Conservation (phyloP, 1,284 basidiomycete genomes). For the Bjerkandera adusta region DNA sequence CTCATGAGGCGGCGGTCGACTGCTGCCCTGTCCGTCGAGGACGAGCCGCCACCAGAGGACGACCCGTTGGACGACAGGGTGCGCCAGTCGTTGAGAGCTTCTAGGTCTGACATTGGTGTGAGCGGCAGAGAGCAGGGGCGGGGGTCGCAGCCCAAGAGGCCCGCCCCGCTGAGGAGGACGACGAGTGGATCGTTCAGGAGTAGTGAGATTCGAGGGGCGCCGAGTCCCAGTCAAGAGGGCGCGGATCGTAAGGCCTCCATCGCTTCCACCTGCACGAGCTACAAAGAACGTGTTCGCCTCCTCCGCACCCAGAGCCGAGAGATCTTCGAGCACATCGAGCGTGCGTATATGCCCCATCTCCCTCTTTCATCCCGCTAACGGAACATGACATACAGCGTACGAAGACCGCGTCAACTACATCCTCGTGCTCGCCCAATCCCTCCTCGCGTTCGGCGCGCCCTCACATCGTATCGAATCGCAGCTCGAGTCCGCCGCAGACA, state of each 20-base stretch:
- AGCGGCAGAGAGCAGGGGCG: no score
- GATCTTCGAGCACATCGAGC: slow-evolving; percentile 35
- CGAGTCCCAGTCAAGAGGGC: background rate
- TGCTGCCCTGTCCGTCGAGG: no score
- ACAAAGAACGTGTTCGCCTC: slow-evolving; percentile 17
- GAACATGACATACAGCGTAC: slow-evolving; percentile 45
- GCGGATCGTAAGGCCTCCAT: background rate
- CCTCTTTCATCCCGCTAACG: background rate
- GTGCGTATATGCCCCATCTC: slow-evolving; percentile 20
- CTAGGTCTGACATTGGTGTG: no score
- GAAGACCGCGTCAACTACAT: slow-evolving; percentile 73
- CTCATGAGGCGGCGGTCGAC: no score
- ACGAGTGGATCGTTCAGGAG: slow-evolving; percentile 1
- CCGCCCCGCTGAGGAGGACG: no score
- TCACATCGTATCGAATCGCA: slow-evolving; percentile 87
- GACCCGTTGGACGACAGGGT: no score
- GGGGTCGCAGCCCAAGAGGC: no score
- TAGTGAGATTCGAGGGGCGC: slow-evolving; percentile 1
- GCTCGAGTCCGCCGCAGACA: slow-evolving; percentile 52
- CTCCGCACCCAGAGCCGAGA: slow-evolving; percentile 21
- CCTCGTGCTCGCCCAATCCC: slow-evolving; percentile 75
- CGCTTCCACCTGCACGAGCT: slow-evolving; percentile 2
- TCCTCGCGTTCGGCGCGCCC: slow-evolving; percentile 82
- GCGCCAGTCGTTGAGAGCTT: no score
- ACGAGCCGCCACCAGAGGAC: no score